Conservation (phyloP, 139 green algal genomes). For the Pycnococcus provasolii region DNA sequence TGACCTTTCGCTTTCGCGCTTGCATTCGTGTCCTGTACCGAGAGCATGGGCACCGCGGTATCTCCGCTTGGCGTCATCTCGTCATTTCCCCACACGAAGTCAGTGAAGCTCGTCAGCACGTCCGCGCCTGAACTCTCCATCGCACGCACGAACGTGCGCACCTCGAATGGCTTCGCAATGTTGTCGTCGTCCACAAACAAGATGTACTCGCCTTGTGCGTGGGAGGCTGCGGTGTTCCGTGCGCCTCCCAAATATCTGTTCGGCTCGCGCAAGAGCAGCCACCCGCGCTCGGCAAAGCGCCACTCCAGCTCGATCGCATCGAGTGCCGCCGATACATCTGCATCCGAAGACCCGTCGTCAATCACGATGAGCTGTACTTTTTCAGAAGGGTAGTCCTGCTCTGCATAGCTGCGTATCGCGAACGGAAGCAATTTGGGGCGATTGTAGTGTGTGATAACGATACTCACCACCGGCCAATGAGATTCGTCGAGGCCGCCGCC, state of each 20-base stretch:
- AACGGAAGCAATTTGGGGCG: constrained; percentile 10
- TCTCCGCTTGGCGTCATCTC: not conserved
- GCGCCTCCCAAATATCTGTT: constrained; percentile 27
- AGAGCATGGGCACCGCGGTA: not conserved
- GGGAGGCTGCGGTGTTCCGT: constrained; percentile 8
- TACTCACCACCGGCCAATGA: constrained; percentile 22
- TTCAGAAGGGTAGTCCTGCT: constrained; percentile 24
- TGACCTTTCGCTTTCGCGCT: no score
- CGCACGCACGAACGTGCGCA: constrained; percentile 25
- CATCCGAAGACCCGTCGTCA: constrained; percentile 9
- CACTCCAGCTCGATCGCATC: no score
- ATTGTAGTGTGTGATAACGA: constrained; percentile 33
- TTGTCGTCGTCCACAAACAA: constrained; percentile 40
- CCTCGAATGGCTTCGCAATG: constrained; percentile 29
- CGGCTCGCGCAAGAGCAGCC: constrained; percentile 7
- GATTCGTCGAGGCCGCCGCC: not conserved
- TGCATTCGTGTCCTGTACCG: no score
- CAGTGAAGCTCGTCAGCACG: constrained; percentile 31
- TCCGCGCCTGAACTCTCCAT: constrained; percentile 29
- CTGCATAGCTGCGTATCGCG: constrained; percentile 11
- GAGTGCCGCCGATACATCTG: no score
- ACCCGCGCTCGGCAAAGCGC: no score
- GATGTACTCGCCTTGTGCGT: constrained; percentile 15
- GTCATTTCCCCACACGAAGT: constrained; percentile 31
- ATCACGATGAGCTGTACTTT: constrained; percentile 28